A percentile compares a stretch with the other conserved stretches of the same genome.
Evolutionary conservation across 169 alveolate genomes (phyloP).

Genomic region (Babesia bovis): DNA sequence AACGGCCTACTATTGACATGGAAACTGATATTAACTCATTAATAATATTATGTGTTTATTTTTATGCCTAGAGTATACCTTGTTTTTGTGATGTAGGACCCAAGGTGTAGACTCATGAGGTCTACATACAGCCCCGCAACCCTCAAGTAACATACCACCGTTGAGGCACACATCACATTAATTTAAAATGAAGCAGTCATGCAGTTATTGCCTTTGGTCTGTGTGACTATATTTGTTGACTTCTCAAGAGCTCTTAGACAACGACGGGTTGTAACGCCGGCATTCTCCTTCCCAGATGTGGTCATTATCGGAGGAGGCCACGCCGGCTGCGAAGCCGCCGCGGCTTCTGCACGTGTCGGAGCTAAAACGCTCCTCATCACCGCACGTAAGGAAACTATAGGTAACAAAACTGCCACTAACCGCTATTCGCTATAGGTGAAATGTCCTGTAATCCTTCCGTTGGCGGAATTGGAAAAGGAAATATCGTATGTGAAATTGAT

Average conservation of each 20-base stretch:
- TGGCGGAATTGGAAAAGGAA: conserved; percentile 93
- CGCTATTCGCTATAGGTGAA: conserved; percentile 63
- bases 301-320: conserved; percentile 94
- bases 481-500: conserved; percentile 88
- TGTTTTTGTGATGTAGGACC: neutral
- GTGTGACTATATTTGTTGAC: neutral
- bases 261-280: neutral
- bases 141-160: neutral
- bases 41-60: too few relatives aligned
- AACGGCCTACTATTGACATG: too few relatives aligned
- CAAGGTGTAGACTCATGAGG: neutral
- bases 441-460: conserved; percentile 88
- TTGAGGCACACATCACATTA: conserved; percentile 17
- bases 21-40: too few relatives aligned
- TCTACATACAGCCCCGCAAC: neutral
- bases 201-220: neutral
- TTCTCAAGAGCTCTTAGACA: conserved; percentile 9
- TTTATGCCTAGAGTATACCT: too few relatives aligned
- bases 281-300: conserved; percentile 68
- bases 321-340: conserved; percentile 92
- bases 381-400: conserved; percentile 73
- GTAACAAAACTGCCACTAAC: conserved; percentile 19
- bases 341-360: conserved; percentile 87
- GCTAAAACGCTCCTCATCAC: conserved; percentile 86
- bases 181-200: neutral